Percentiles rank a stretch among this genome's conserved stretches.
phyloP scores from a whole-genome alignment of 1,139 yeast species.

The Blastobotrys arbuscula region DNA sequence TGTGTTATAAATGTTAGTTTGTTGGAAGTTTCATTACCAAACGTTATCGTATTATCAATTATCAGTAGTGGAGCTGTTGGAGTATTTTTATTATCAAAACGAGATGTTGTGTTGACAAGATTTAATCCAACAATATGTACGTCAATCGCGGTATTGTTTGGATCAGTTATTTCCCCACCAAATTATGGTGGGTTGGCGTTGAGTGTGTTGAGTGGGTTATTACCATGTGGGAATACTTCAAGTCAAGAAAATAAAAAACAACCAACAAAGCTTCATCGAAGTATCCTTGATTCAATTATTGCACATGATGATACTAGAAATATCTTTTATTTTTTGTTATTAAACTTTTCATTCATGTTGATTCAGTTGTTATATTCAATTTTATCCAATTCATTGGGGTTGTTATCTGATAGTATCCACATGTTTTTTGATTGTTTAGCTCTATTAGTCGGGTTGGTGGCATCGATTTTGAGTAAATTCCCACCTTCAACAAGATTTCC shows the following conservation, averaged over 20 bases:
- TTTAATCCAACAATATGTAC: constrained; percentile 29
- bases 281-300: constrained; percentile 36
- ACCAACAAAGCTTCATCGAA: constrained; percentile 17
- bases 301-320: constrained; percentile 73
- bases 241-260: neutral
- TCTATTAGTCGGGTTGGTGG: constrained; percentile 79
- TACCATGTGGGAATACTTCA: constrained; percentile 17
- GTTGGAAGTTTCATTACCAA: constrained; percentile 9
- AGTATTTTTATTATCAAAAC: constrained; percentile 32
- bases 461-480: constrained; percentile 58
- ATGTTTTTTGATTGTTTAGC: constrained; percentile 96
- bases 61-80: constrained; percentile 34
- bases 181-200: constrained; percentile 21
- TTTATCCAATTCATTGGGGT: constrained; percentile 84
- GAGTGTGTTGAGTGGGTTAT: constrained; percentile 19
- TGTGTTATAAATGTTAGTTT: constrained; percentile 10
- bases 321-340: constrained; percentile 76
- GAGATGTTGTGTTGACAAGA: constrained; percentile 32
- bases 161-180: constrained; percentile 19
- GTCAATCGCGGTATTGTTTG: constrained; percentile 20
- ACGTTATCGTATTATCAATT: constrained; percentile 23
- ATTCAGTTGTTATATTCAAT: constrained; percentile 88
- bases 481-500: constrained; percentile 72
- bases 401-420: constrained; percentile 87
- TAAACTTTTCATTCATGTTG: constrained; percentile 90